Base-by-base conservation (phyloP, 805 yeast genomes). In the Candida andamanensis region DNA sequence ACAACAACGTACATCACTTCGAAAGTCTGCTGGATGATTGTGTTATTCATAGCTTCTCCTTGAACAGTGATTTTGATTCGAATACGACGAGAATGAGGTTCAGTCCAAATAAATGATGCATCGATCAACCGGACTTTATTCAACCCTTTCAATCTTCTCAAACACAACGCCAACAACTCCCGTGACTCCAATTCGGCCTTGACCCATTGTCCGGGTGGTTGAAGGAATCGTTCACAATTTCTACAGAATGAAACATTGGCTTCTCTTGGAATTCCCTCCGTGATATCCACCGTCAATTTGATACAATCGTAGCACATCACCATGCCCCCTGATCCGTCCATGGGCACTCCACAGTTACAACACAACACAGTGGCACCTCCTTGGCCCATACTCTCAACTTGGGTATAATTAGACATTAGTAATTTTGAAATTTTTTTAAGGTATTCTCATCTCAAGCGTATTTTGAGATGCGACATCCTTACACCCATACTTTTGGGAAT, bases 241-340 rank as follows among this genome's bases (percentile, higher is more conserved):
- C 97, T 75, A 66, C 98, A 92, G 55, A 89, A 92, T 17, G 94
- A 85, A 29, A 92, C 68, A 45, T 86, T 84, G 6, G 95, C 90
- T 56, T 92, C 97, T 58, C 97, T 76, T 32, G 97, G 97, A 23
- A 66, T 66, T 28, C 95, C 96, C 45, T 81, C 86, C 2, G 98
- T 87, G 47, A 92, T 86, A 57, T 90, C 97, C 37, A 86, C 92
- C 2, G 86, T 86, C 52, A 90, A 67, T 59, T 86, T 85, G 55
- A 92, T 85, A 76, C 99, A 92, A 61, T 92, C 97, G 69, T 85
- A 80, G 67, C 98, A 92, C 95, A 90, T 86, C 17, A 87, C 95
- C 36, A 89, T 65, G 10, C 96, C 95, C 16, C 77, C 64, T 15
- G 97, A 85, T 26, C 97, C 97, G 55, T 92, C 97, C 76, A 92